These are phyloP conservation scores for Trametes coccinea DNA, from an alignment of 768 basidiomycete genomes.

Conservation along the genomic window DNA sequence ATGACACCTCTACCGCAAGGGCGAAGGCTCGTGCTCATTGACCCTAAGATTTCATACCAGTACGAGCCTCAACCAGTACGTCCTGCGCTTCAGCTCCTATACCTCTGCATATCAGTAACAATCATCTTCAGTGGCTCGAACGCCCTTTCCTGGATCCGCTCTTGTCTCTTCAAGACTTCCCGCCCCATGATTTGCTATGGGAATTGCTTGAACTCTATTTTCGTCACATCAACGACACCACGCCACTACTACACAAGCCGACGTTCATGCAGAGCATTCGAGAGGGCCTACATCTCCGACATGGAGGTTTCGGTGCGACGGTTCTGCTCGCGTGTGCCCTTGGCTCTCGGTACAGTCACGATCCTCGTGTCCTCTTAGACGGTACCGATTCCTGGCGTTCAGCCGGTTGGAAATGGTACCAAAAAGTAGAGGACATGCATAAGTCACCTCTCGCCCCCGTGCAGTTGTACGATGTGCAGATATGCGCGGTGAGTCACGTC, in stretches of 20 bases:
- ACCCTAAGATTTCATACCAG: background rate
- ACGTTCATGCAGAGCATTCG: conserved; percentile 56
- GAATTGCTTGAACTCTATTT: conserved; percentile 69
- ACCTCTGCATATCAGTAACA: too few species aligned
- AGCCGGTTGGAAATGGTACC: conserved; percentile 61
- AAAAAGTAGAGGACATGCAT: conserved; percentile 53
- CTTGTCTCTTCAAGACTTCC: conserved; percentile 44
- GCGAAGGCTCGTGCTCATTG: background rate
- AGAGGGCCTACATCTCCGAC: conserved; percentile 49
- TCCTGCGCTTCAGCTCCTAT: background rate
- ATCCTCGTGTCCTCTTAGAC: conserved; percentile 34
- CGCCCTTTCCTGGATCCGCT: background rate
- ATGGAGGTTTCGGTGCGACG: conserved; percentile 55
- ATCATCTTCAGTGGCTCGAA: background rate
- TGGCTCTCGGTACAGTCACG: conserved; percentile 52
- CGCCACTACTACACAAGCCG: conserved; percentile 73
- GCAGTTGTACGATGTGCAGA: conserved; percentile 65
- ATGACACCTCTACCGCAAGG: too few species aligned
- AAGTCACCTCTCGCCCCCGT: conserved; percentile 51
- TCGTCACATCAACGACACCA: conserved; percentile 48
- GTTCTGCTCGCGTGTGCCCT: conserved; percentile 74
- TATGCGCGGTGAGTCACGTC: conserved; percentile 46
- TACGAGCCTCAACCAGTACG: conserved; percentile 1
- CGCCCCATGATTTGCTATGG: conserved; percentile 49
- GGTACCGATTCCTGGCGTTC: conserved; percentile 33